A percentile compares a stretch with the other conserved stretches of the same genome.
phyloP scores from a whole-genome alignment of 345 rosid species.

The Camelina hispida region DNA sequence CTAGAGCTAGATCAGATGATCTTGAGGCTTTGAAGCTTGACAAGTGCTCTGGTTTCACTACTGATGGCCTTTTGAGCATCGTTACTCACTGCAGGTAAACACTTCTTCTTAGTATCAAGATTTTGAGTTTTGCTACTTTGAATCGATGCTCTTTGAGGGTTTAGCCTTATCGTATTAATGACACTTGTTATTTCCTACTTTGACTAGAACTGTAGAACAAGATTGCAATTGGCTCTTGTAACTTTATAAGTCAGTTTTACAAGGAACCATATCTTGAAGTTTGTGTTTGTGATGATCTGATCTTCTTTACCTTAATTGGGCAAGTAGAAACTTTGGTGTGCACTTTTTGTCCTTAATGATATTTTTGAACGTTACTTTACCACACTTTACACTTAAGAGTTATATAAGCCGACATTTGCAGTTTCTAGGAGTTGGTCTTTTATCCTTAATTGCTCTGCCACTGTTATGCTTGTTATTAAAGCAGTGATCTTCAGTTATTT shows the following conservation, averaged over 20 bases:
- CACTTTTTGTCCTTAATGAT: neutral
- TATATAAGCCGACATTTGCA: neutral
- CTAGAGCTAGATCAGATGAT: slow-evolving; percentile 51
- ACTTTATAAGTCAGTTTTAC: neutral
- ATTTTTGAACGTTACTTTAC: neutral
- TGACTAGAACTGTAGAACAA: neutral
- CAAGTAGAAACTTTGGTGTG: slow-evolving; percentile 7
- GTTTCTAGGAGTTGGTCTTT: slow-evolving; percentile 16
- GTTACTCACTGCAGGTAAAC: slow-evolving; percentile 73
- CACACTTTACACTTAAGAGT: neutral
- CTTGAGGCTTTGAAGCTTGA: slow-evolving; percentile 75
- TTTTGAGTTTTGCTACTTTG: neutral
- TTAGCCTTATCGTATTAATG: neutral
- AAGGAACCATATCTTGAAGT: neutral
- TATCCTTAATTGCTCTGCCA: neutral
- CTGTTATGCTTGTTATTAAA: neutral
- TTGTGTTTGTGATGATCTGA: neutral
- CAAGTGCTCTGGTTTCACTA: slow-evolving; percentile 86
- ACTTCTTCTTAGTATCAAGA: neutral
- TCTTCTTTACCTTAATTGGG: slow-evolving; percentile 8
- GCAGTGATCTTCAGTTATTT: slow-evolving; percentile 16
- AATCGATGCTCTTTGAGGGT: slow-evolving; percentile 6
- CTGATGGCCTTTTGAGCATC: slow-evolving; percentile 78
- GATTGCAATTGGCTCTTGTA: neutral
- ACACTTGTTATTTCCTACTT: slow-evolving; percentile 7